phyloP scores from a whole-genome alignment of 345 rosid species.

The Citrus reticulata region DNA sequence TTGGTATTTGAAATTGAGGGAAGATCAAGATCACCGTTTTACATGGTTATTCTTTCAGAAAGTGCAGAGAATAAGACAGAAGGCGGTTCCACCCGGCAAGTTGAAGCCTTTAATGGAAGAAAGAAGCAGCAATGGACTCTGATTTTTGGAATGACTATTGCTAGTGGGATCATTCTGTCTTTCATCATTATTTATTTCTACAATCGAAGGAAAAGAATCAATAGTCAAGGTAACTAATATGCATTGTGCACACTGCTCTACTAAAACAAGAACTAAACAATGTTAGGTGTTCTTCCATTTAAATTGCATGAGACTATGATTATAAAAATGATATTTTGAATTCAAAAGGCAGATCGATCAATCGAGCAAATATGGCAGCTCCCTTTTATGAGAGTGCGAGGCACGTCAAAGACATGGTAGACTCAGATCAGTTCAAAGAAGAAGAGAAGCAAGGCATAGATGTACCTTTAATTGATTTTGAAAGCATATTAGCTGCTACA shows the following conservation, averaged over 20 bases:
- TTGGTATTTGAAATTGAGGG: too few relatives aligned
- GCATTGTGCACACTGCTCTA: neutral
- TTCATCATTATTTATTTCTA: neutral
- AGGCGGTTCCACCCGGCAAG: too few relatives aligned
- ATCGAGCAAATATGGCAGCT: constrained; percentile 1
- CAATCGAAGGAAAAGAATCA: constrained; percentile 6
- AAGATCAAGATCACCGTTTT: too few relatives aligned
- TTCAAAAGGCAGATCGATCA: constrained; percentile 18
- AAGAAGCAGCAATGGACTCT: neutral
- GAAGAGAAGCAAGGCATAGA: constrained; percentile 42
- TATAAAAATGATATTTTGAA: neutral
- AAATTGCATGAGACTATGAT: neutral
- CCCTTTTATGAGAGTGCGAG: constrained; percentile 26
- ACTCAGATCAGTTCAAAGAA: constrained; percentile 17
- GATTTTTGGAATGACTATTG: constrained; percentile 10
- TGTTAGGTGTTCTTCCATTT: neutral
- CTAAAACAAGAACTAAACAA: neutral
- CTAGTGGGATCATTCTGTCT: constrained; percentile 1
- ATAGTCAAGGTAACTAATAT: constrained; percentile 15
- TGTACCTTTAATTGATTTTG: constrained; percentile 37
- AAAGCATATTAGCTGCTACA: constrained; percentile 41
- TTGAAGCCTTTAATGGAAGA: neutral
- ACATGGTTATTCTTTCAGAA: neutral
- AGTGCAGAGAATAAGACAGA: neutral
- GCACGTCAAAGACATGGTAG: constrained; percentile 29